Evolutionary conservation across 2,329 filamentous ascomycete species (phyloP).

Genomic region (Nectriaceae sp.): DNA sequence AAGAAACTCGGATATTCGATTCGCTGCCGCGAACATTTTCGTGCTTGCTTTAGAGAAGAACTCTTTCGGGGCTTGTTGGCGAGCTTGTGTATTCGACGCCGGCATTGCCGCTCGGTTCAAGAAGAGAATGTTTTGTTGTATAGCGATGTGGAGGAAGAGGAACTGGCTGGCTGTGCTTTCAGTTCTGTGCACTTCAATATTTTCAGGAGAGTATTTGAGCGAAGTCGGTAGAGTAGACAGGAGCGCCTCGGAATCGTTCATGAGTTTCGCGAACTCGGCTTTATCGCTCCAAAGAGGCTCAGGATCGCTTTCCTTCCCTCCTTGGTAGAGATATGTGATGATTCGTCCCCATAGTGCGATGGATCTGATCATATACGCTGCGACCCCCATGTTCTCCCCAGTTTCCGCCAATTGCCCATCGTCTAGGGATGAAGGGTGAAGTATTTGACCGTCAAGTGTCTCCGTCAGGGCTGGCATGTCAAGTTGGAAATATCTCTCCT

Average conservation of each 20-base stretch:
- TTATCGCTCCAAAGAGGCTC: slow-evolving; percentile 79
- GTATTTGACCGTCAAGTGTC: slow-evolving; percentile 71
- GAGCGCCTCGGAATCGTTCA: slow-evolving; percentile 71
- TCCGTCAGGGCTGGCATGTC: slow-evolving; percentile 90
- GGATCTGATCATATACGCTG: slow-evolving; percentile 83
- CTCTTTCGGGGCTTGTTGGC: slow-evolving; percentile 71
- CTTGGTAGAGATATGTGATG: slow-evolving; percentile 87
- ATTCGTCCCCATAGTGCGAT: slow-evolving; percentile 90
- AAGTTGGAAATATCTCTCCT: slow-evolving; percentile 85
- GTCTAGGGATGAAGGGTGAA: slow-evolving; percentile 61
- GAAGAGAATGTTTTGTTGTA: slow-evolving; percentile 88
- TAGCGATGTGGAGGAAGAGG: slow-evolving; percentile 85
- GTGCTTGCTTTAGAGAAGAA: slow-evolving; percentile 77
- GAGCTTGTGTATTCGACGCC: slow-evolving; percentile 62
- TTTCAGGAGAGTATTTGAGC: slow-evolving; percentile 77
- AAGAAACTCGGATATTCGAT: slow-evolving; percentile 81
- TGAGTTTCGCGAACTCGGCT: slow-evolving; percentile 74
- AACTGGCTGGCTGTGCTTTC: slow-evolving; percentile 90
- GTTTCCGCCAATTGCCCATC: slow-evolving; percentile 67
- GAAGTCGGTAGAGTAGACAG: slow-evolving; percentile 67
- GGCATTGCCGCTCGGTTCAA: slow-evolving; percentile 85
- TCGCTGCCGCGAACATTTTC: slow-evolving; percentile 80
- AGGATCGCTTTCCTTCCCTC: slow-evolving; percentile 77
- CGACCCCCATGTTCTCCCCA: slow-evolving; percentile 88
- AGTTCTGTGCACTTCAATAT: slow-evolving; percentile 80